Conservation (phyloP, 495 filamentous ascomycete species). For the Penicillium samsonianum region DNA sequence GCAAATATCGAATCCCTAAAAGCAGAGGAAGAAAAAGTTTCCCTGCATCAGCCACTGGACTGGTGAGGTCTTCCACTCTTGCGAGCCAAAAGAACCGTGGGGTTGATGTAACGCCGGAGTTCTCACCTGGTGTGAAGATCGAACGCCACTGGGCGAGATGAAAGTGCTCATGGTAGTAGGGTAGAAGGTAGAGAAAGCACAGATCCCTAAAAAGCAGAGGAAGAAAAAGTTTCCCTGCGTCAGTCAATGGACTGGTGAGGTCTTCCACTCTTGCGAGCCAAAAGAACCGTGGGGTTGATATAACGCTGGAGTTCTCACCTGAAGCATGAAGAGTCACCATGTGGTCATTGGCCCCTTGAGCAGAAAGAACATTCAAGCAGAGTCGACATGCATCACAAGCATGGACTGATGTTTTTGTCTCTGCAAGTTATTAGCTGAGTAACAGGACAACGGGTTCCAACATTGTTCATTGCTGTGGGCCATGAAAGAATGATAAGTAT, state of each 20-base stretch:
- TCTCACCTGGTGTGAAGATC: too few species aligned
- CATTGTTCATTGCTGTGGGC: neutral
- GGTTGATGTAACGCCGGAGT: too few species aligned
- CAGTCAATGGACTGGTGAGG: constrained; percentile 13
- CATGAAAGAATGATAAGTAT: neutral
- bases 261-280: constrained; percentile 6
- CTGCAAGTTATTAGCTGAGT: neutral
- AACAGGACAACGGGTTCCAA: too few species aligned
- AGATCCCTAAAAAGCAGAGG: neutral
- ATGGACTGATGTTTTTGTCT: neutral
- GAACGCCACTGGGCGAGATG: too few species aligned
- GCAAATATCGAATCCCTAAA: too few species aligned
- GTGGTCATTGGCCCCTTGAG: neutral
- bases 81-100: too few species aligned
- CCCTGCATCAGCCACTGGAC: too few species aligned
- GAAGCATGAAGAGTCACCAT: neutral
- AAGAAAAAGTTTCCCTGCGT: neutral
- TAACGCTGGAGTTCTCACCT: constrained; percentile 14
- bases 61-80: too few species aligned
- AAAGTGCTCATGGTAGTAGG: too few species aligned
- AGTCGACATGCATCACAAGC: neutral
- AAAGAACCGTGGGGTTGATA: neutral
- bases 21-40: too few species aligned
- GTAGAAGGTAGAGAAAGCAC: too few species aligned
- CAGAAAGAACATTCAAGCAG: neutral